A percentile compares a stretch with the other conserved stretches of the same genome.
phyloP scores from a whole-genome alignment of 164 flowering plant species.

The Vitis vinifera region ASM3070453v1 NC_081805.1:4817501-4818000 shows the following conservation, averaged over 20 bases:
- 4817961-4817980: neutral
- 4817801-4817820: constrained; percentile 94
- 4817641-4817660: constrained; percentile 91
- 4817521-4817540: constrained; percentile 91
- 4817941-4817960: neutral
- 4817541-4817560: constrained; percentile 86
- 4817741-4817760: constrained; percentile 65
- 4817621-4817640: constrained; percentile 69
- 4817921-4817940: constrained; percentile 88
- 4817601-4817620: constrained; percentile 87
- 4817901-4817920: constrained; percentile 98
- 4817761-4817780: constrained; percentile 71
- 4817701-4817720: constrained; percentile 97
- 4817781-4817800: constrained; percentile 89
- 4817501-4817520: constrained; percentile 84
- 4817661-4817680: constrained; percentile 86
- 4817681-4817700: constrained; percentile 66
- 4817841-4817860: constrained; percentile 81
- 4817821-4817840: constrained; percentile 98
- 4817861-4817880: constrained; percentile 93
- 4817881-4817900: constrained; percentile 90
- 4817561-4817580: constrained; percentile 57
- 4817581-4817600: constrained; percentile 77
- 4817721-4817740: constrained; percentile 89
- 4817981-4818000: neutral